These are phyloP conservation scores for Fomes fomentarius DNA, from an alignment of 1,284 basidiomycete species.

Conservation along the genomic window DNA sequence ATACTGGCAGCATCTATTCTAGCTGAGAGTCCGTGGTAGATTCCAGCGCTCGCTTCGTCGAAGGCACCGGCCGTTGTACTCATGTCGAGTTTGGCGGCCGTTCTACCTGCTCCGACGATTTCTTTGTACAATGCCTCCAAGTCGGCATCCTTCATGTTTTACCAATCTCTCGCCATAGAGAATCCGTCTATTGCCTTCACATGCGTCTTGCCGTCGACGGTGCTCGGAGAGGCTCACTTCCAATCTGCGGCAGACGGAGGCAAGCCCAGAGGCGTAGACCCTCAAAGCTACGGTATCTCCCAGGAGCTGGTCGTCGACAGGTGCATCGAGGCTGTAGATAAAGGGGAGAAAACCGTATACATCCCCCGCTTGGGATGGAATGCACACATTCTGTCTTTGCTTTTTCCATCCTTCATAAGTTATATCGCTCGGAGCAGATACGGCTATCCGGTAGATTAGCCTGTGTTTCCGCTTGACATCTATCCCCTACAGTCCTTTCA, in stretches of 20 bases:
- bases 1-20: background rate
- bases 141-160: constrained; percentile 76
- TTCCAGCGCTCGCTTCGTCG: constrained; percentile 77
- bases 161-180: constrained; percentile 79
- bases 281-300: constrained; percentile 57
- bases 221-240: constrained; percentile 75
- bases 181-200: constrained; percentile 66
- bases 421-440: constrained; percentile 62
- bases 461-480: background rate
- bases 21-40: constrained; percentile 43
- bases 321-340: constrained; percentile 62
- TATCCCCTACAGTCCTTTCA: background rate
- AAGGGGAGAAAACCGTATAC: constrained; percentile 54
- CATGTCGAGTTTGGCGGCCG: constrained; percentile 78
- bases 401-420: constrained; percentile 59
- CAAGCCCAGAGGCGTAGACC: constrained; percentile 49
- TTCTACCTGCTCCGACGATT: constrained; percentile 85
- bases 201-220: constrained; percentile 58
- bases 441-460: background rate
- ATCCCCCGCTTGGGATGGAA: constrained; percentile 43
- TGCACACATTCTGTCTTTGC: constrained; percentile 62
- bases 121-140: constrained; percentile 86
- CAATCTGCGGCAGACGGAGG: constrained; percentile 72
- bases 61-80: constrained; percentile 75
- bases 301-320: constrained; percentile 53